A percentile compares a stretch with the other conserved stretches of the same genome.
phyloP scores from a whole-genome alignment of 345 rosid genomes.

The Salix arbutifolia region DNA sequence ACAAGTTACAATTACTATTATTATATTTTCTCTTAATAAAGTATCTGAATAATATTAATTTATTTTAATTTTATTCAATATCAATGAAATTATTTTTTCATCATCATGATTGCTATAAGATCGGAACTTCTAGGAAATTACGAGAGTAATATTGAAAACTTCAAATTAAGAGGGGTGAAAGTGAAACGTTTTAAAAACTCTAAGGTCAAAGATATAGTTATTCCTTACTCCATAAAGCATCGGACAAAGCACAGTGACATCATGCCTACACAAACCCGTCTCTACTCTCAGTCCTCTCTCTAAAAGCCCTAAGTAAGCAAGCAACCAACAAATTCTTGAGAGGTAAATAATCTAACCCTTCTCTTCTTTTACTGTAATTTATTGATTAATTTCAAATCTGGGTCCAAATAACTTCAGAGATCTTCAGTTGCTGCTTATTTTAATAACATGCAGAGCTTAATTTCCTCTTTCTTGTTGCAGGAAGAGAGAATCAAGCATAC shows the following conservation, averaged over 20 bases:
- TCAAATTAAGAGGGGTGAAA: too few relatives aligned
- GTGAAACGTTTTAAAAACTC: too few relatives aligned
- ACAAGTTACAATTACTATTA: too few relatives aligned
- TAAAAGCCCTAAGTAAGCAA: neutral
- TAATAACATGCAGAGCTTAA: neutral
- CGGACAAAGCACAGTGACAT: neutral
- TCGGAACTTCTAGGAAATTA: too few relatives aligned
- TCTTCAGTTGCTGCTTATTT: neutral
- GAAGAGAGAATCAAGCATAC: neutral
- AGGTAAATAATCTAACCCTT: neutral
- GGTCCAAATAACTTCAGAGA: neutral
- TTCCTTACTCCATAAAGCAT: neutral
- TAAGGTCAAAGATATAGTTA: neutral
- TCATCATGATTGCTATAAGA: too few relatives aligned
- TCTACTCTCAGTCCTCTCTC: neutral
- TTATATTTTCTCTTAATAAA: too few relatives aligned
- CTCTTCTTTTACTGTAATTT: slow-evolving; percentile 1
- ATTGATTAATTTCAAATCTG: neutral
- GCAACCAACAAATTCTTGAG: neutral
- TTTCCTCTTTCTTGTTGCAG: neutral
- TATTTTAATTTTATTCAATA: too few relatives aligned
- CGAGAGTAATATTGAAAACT: too few relatives aligned
- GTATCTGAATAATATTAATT: too few relatives aligned
- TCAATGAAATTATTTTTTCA: too few relatives aligned
- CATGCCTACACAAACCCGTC: neutral